A percentile compares a stretch with the other conserved stretches of the same genome.
Evolutionary conservation across 1,284 basidiomycete species (phyloP).

Genomic region (Microbotryum lychnidis-dioicae): DNA sequence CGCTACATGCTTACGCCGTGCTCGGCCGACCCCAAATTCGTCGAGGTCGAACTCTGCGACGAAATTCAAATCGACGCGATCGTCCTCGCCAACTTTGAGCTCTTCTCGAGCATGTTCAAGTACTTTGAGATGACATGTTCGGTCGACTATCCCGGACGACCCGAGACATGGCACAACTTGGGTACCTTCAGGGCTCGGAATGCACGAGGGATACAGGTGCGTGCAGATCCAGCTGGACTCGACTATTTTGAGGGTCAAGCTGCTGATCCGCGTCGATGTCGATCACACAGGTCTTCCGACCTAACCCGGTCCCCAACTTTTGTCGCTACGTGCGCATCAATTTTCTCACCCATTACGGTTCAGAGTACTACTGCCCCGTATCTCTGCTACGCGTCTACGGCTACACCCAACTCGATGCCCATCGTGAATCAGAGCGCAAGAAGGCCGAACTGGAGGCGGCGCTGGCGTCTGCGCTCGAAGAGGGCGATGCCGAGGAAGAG

Average conservation of each 20-base stretch:
- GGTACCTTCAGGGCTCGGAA: conserved; percentile 80
- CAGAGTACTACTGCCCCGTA: conserved; percentile 92
- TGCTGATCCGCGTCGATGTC: neutral
- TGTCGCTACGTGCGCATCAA: conserved; percentile 91
- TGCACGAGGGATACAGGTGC: conserved; percentile 80
- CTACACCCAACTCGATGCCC: conserved; percentile 91
- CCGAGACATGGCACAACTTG: conserved; percentile 45
- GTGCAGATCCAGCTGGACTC: conserved; percentile 29
- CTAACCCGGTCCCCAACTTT: conserved; percentile 59
- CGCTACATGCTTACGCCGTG: conserved; percentile 97
- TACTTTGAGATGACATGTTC: conserved; percentile 63
- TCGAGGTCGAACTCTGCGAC: conserved; percentile 93
- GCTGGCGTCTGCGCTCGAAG: conserved; percentile 28
- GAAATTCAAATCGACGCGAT: conserved; percentile 94
- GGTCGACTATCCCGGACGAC: conserved; percentile 31
- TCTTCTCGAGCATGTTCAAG: conserved; percentile 94
- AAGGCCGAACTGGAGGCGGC: conserved; percentile 15
- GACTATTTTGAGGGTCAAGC: too few relatives aligned
- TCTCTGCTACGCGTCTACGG: conserved; percentile 90
- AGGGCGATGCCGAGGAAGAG: conserved; percentile 34
- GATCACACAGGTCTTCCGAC: conserved; percentile 60
- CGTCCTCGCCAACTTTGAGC: conserved; percentile 93
- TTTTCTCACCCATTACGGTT: conserved; percentile 87
- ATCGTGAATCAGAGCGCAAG: conserved; percentile 66
- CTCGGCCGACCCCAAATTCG: conserved; percentile 60